Evolutionary conservation across 192 early-diverging fungal genomes (phyloP), one percentile per base, ranked within the genome.

Genomic region (Ambispora gerdemannii): DNA sequence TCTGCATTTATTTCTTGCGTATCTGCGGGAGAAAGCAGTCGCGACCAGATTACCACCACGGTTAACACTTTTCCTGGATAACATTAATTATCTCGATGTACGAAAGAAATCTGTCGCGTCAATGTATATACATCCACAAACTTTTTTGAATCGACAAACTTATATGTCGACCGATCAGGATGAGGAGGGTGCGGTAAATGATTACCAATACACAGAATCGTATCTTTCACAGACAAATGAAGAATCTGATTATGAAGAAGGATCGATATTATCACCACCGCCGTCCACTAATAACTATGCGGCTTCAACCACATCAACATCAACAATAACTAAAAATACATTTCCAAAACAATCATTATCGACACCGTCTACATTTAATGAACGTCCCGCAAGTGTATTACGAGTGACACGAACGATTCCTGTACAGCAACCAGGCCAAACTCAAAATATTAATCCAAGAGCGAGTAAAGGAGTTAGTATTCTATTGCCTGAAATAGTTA

Each of bases 31-130:
- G 6, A 17, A 50, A 60, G 15, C 56, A 22, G 3, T 43, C 30
- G 20, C 4, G 11, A 27, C n/a, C 27, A 20, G 34, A 32, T 24
- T 70, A n/a, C 58, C 49, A 34, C 56, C 68, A 28, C 2, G 56
- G 22, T 50, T 70, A 60, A 60, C 68, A n/a, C 30, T 34, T 19
- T 60, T 70, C 30, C 33, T 70, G 27, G 68, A 70, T 60, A n/a
- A n/a, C n/a, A n/a, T n/a, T n/a, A 70, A 70, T 58, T 70, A 70
- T 49, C 51, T 49, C 8, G 68, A 70, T 17, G 20, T 51, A 56
- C 25, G 55, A 58, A 60, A 58, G 22, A 38, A 36, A 49, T 43
- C 68, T 1, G 32, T 60, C 0, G 50, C 67, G 2, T 55, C 67
- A 43, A 43, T 43, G 38, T 43, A 43, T 15, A 43, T 43, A 15